These are phyloP conservation scores for Hyaloscypha finlandica DNA, from an alignment of 495 filamentous ascomycete genomes.

Conservation along the genomic window DNA sequence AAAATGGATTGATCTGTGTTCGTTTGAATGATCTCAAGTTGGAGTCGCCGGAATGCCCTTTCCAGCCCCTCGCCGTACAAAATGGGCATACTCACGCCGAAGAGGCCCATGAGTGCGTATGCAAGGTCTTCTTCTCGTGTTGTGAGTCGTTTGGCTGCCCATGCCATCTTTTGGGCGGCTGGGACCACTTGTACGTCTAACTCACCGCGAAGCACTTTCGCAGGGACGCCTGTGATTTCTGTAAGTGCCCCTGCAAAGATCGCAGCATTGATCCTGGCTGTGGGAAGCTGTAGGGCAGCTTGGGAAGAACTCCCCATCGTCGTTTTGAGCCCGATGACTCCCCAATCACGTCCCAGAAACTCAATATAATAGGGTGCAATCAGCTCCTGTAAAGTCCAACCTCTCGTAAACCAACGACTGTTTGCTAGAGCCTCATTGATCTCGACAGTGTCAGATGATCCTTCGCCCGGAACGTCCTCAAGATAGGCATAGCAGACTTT, in stretches of 20 bases:
- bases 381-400: conserved; percentile 9
- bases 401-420: conserved; percentile 5
- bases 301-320: no score
- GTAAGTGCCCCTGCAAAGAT: no score
- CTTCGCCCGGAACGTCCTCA: not conserved
- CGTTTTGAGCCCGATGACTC: not conserved
- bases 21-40: conserved; percentile 21
- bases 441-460: no score
- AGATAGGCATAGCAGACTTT: conserved; percentile 25
- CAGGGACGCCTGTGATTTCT: no score
- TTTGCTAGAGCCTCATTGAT: not conserved
- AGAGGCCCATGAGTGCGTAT: conserved; percentile 28
- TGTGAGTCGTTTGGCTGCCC: conserved; percentile 36
- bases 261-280: no score
- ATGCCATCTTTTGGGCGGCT: conserved; percentile 35
- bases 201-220: no score
- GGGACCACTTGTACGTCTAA: not conserved
- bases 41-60: conserved; percentile 36
- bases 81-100: conserved; percentile 14
- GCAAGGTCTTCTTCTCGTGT: conserved; percentile 39
- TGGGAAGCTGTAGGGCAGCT: no score
- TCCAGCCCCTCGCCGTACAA: conserved; percentile 40
- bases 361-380: not conserved
- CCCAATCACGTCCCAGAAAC: not conserved
- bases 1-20: conserved; percentile 4